Conservation (phyloP, 2,329 filamentous ascomycete genomes). For the Neonectria coccinea region DNA sequence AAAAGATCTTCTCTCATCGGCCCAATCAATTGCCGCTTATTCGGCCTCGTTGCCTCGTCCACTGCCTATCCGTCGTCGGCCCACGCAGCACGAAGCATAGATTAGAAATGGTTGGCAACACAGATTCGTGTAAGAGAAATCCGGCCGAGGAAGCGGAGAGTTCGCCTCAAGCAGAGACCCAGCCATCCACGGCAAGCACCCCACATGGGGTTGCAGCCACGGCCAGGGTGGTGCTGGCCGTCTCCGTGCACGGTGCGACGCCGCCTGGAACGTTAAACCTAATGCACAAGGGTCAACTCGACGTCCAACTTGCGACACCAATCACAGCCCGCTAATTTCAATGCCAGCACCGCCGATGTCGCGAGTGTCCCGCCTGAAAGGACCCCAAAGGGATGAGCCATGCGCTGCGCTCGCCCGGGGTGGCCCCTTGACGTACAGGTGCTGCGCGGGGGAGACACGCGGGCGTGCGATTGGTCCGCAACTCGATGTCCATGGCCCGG, state of each 20-base stretch:
- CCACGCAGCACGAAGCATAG: slow-evolving; percentile 10
- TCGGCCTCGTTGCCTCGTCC: slow-evolving; percentile 37
- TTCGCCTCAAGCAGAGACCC: slow-evolving; percentile 37
- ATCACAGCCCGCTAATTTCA: slow-evolving; percentile 48
- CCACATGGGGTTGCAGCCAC: slow-evolving; percentile 44
- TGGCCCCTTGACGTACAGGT: slow-evolving; percentile 45
- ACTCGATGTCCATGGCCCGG: slow-evolving; percentile 32
- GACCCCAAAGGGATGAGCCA: slow-evolving; percentile 26
- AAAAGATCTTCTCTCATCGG: slow-evolving; percentile 19
- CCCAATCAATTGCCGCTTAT: slow-evolving; percentile 42
- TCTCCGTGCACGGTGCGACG: slow-evolving; percentile 36
- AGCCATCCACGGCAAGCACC: slow-evolving; percentile 44
- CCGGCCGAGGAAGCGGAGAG: slow-evolving; percentile 34
- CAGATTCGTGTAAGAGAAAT: slow-evolving; percentile 54
- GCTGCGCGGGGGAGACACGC: slow-evolving; percentile 42
- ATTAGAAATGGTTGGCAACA: slow-evolving; percentile 50
- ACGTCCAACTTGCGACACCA: slow-evolving; percentile 45
- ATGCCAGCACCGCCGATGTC: slow-evolving; percentile 49
- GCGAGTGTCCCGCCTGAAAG: slow-evolving; percentile 40
- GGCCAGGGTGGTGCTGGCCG: slow-evolving; percentile 41
- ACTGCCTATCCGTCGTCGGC: slow-evolving; percentile 42
- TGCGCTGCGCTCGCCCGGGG: slow-evolving; percentile 35
- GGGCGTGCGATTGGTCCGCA: slow-evolving; percentile 39
- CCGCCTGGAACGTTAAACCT: slow-evolving; percentile 46
- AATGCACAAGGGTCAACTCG: slow-evolving; percentile 39